Evolutionary conservation across 2,329 filamentous ascomycete genomes (phyloP), one percentile per base, ranked within the genome.

Genomic region (Whalleya microplaca): DNA sequence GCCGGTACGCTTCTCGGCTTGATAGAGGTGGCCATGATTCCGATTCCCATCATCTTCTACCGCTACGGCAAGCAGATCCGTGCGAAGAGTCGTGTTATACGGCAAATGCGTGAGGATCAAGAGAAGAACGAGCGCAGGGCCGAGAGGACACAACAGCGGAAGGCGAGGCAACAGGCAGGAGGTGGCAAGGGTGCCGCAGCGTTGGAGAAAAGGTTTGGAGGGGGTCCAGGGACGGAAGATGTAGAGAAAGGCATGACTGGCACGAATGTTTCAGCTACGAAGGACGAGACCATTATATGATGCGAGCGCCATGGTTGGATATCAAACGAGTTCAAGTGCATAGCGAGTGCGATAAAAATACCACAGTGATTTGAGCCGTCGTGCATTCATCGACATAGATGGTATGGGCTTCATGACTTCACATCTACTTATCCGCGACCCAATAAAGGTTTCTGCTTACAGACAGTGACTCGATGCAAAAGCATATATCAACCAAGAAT

Each of bases 11-110:
- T 95, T 45, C 76, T 95, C 2, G 90, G 89, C 0, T 67, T 93
- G 50, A 75, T 96, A 2, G 90, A 94, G 65, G 83, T 91, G 1
- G 76, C 79, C 0, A 83, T 92, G 66, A 88, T 95, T 16, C 91
- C 92, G 0, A 92, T 95, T 45, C 91, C 91, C 0, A 82, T 94
- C 54, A 78, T 91, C 0, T 95, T 96, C 67, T 95, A 91, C 72
- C 76, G 77, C 27, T 86, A 82, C 63, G 84, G 84, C 0, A 76
- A 77, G 37, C 71, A 69, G 53, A 85, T 87, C 50, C 74, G 84
- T 2, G 75, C 76, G 5, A 80, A 73, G 66, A 85, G 82, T 52
- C 76, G 75, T 0, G 69, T 83, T 14, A 76, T 82, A 48, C 69
- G 71, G n/a, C 71, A 73, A 53, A 69, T 81, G 63, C 71, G 73